These are phyloP conservation scores for Babesia caballi DNA, from an alignment of 169 alveolate species.

Conservation along the genomic window DNA sequence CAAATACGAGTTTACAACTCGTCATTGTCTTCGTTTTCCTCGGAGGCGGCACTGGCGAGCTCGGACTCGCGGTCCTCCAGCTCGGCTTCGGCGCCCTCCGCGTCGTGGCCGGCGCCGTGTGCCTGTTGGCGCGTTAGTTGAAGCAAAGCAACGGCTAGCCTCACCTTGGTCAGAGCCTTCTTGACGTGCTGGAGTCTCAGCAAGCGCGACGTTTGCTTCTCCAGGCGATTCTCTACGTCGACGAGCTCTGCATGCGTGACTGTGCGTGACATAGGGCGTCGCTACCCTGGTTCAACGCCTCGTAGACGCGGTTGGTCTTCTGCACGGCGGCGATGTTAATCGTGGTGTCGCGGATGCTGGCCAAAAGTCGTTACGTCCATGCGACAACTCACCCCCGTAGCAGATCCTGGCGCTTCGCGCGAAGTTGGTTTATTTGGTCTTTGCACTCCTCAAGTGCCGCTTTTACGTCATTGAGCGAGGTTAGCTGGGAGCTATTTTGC, in stretches of 20 bases:
- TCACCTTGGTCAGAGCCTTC: slow-evolving; percentile 29
- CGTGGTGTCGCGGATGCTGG: slow-evolving; percentile 25
- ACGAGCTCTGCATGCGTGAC: slow-evolving; percentile 8
- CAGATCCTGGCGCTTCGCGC: slow-evolving; percentile 1
- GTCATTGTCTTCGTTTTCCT: background rate
- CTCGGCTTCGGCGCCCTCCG: slow-evolving; percentile 18
- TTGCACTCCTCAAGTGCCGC: slow-evolving; percentile 16
- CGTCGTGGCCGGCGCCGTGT: slow-evolving; percentile 50
- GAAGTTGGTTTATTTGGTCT: background rate
- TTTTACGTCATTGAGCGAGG: slow-evolving; percentile 10
- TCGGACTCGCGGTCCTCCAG: slow-evolving; percentile 48
- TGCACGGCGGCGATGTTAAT: slow-evolving; percentile 23
- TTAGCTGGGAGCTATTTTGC: slow-evolving; percentile 11
- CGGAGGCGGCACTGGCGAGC: background rate
- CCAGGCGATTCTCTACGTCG: slow-evolving; percentile 9
- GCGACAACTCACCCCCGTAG: slow-evolving; percentile 8
- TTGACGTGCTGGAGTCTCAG: slow-evolving; percentile 43
- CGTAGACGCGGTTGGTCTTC: background rate
- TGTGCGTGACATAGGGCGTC: no score
- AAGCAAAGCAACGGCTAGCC: background rate
- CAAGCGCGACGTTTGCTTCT: slow-evolving; percentile 14
- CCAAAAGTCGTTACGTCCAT: no score
- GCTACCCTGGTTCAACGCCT: slow-evolving; percentile 36
- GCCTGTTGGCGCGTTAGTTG: background rate
- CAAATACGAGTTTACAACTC: background rate